A percentile compares a stretch with the other conserved stretches of the same genome.
Evolutionary conservation across 306 rosid species (phyloP).

Genomic region (Acacia melanoxylon): DNA sequence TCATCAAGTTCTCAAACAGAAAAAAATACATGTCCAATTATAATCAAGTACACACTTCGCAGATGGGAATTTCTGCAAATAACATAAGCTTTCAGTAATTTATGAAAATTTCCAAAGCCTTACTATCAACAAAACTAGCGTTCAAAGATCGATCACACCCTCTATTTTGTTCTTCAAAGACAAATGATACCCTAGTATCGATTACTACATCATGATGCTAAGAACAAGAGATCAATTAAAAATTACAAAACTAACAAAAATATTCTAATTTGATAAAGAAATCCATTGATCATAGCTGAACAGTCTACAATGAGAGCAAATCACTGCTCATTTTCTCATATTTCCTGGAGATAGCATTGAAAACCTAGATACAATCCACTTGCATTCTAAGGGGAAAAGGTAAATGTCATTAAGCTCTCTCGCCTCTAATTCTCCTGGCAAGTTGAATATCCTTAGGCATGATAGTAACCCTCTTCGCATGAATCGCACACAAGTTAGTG

Average conservation of each 20-base stretch:
- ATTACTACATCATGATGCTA: not conserved
- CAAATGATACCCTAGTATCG: not conserved
- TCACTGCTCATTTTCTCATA: not conserved
- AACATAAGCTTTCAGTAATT: no score
- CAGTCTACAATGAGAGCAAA: not conserved
- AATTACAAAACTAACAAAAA: not conserved
- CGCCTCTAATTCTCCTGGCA: not conserved
- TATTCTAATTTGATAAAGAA: not conserved
- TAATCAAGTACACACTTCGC: no score
- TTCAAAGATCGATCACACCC: not conserved
- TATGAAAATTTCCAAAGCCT: no score
- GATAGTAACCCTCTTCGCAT: not conserved
- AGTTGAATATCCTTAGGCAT: constrained; percentile 4
- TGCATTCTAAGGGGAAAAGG: not conserved
- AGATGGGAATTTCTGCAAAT: no score
- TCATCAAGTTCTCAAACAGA: no score
- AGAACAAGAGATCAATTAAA: not conserved
- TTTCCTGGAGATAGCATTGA: not conserved
- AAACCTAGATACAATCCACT: not conserved
- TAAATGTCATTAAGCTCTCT: not conserved
- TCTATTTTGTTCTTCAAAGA: no score
- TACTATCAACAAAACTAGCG: no score
- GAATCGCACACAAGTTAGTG: not conserved
- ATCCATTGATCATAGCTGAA: not conserved
- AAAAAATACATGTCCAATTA: no score